Base-by-base conservation (phyloP, 768 basidiomycete species). In the Suillus cothurnatus region DNA sequence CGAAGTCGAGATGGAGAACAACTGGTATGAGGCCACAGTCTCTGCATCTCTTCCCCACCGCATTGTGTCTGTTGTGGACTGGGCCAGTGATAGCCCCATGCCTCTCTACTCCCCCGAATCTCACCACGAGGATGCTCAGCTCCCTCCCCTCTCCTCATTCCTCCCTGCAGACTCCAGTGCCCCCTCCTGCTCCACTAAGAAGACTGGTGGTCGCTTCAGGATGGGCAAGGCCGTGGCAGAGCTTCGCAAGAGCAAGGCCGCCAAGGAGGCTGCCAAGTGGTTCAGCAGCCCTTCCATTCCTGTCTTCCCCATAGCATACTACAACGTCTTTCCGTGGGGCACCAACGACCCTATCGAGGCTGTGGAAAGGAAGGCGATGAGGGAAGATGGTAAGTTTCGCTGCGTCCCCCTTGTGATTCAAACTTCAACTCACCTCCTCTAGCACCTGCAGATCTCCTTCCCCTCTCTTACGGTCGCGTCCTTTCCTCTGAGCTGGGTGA, bases 21-120 rank as follows among this genome's bases (percentile, higher is more conserved):
- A 95, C 78, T 97, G 94, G 94, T 99, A 99, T 71, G 95, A 98
- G 76, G 86, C 94, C 4, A 85, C 93, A 26, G 89, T 99, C 49
- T 89, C 92, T 14, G 88, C 86, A 1, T 74, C 79, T 34, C 76
- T 83, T n/a, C 92, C 94, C 31, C 89, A 94, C 73, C 84, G 88
- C 66, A 89, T 95, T 69, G 80, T 98, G 71, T 89, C 91, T 32
- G 94, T 96, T 43, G 93, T 97, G 67, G 97, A 99, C 74, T 98
- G 95, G 96, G 95, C 90, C 1, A 90, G 91, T 23, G 94, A 96
- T 73, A 85, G 91, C 4, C 83, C 85, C 5, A 74, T 86, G 70
- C 75, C 76, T 26, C 67, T 77, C n/a, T 45, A 31, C 55, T 70
- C 69, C 21, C 81, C 81, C 45, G 70, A 65, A 61, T 61, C 34